Percentiles rank a stretch among this genome's conserved stretches.
Conservation (phyloP, 78 protist genomes). For the Dictyostelium citrinum region DNA sequence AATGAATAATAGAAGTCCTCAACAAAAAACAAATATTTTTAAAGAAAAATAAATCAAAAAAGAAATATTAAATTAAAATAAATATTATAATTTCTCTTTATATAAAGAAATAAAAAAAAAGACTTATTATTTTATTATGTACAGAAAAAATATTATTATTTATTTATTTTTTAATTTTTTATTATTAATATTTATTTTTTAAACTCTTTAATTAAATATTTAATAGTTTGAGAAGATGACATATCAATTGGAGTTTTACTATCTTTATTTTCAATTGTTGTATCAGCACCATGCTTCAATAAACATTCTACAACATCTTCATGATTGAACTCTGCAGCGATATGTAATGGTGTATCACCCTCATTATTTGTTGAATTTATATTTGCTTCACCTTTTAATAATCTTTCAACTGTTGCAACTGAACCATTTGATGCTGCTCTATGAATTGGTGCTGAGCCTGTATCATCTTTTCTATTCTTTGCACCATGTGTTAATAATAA, state of each 20-base stretch:
- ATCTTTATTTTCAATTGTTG: slow-evolving; percentile 51
- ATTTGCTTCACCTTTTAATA: slow-evolving; percentile 1
- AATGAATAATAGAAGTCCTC: background rate
- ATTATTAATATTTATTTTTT: background rate
- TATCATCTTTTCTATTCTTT: slow-evolving; percentile 26
- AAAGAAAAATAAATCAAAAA: no score
- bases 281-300: slow-evolving; percentile 18
- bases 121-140: no score
- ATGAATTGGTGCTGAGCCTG: slow-evolving; percentile 51
- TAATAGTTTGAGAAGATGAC: slow-evolving; percentile 1
- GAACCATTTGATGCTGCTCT: slow-evolving; percentile 46
- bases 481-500: slow-evolving; percentile 32
- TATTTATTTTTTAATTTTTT: no score
- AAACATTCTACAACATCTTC: slow-evolving; percentile 15
- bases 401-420: background rate
- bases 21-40: background rate
- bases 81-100: no score
- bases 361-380: slow-evolving; percentile 20
- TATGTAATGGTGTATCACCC: slow-evolving; percentile 54
- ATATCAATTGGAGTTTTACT: slow-evolving; percentile 31
- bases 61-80: no score
- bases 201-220: slow-evolving; percentile 38
- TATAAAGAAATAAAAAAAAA: no score
- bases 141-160: no score
- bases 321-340: slow-evolving; percentile 23